phyloP scores from a whole-genome alignment of 2,329 filamentous ascomycete genomes.

The Trichoderma cornu-damae region DNA sequence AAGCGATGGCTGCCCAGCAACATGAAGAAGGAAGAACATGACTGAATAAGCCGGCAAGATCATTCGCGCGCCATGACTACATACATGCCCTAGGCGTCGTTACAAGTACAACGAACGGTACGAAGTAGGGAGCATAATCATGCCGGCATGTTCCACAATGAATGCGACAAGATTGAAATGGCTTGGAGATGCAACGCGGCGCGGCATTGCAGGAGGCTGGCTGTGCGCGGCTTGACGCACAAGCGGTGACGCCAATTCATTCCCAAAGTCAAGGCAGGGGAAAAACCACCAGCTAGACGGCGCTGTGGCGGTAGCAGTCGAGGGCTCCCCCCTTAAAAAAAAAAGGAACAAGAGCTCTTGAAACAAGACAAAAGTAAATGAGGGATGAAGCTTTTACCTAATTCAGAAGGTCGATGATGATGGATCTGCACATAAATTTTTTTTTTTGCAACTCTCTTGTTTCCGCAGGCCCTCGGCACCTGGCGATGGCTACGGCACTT shows the following conservation, averaged over 20 bases:
- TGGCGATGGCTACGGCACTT: neutral
- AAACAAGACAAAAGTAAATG: neutral
- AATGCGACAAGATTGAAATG: conserved; percentile 5
- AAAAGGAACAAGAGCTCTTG: neutral
- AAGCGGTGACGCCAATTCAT: conserved; percentile 4
- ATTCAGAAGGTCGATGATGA: conserved; percentile 12
- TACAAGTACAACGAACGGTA: neutral
- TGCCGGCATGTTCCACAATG: neutral
- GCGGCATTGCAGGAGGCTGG: conserved; percentile 5
- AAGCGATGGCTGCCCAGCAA: conserved; percentile 26
- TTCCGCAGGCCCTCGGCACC: too few relatives aligned
- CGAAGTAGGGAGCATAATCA: neutral
- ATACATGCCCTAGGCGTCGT: neutral
- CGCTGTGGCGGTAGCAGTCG: neutral
- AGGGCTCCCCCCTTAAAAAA: neutral
- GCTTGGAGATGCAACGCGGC: conserved; percentile 1
- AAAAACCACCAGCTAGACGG: neutral
- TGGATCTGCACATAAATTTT: conserved; percentile 10
- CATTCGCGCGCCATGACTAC: neutral
- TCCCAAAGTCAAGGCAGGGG: conserved; percentile 9
- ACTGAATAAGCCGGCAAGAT: conserved; percentile 4
- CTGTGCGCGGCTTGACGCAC: conserved; percentile 4
- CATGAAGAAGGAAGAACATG: conserved; percentile 20
- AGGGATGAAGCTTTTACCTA: conserved; percentile 2
- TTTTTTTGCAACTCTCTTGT: conserved; percentile 8